Evolutionary conservation across 306 rosid genomes (phyloP).

Genomic region (Nissolia schottii): DNA sequence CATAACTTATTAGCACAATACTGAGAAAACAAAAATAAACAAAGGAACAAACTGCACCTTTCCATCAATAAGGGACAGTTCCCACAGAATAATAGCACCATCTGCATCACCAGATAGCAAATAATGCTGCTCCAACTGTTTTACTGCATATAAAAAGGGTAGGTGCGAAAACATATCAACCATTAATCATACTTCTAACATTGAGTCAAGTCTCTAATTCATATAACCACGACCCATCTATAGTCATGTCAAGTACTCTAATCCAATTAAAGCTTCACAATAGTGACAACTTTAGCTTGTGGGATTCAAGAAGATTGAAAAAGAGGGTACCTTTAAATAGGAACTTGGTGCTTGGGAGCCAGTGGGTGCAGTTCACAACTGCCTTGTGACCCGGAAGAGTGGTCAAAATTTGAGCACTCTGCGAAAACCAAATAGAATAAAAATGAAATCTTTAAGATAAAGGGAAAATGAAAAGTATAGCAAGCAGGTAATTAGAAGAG

Average conservation of each 20-base stretch:
- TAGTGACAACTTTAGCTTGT: neutral
- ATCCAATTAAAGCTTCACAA: neutral
- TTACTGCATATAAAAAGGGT: constrained; percentile 43
- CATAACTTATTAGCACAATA: neutral
- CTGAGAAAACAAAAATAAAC: neutral
- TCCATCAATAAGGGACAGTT: constrained; percentile 47
- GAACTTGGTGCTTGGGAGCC: constrained; percentile 81
- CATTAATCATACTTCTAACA: neutral
- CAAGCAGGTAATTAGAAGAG: neutral
- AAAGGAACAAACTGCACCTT: constrained; percentile 45
- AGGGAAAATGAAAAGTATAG: neutral
- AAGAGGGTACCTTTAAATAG: constrained; percentile 57
- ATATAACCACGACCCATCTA: neutral
- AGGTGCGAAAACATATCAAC: neutral
- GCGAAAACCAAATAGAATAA: constrained; percentile 16
- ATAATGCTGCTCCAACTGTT: constrained; percentile 62
- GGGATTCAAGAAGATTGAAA: neutral
- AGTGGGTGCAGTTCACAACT: constrained; percentile 85
- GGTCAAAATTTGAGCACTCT: constrained; percentile 89
- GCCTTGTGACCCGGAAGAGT: constrained; percentile 89
- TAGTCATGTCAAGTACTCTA: neutral
- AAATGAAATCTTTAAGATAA: neutral
- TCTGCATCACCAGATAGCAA: constrained; percentile 87
- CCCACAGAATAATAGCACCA: constrained; percentile 81
- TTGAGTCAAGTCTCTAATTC: neutral